Evolutionary conservation across 208 protist species (phyloP), one percentile per base, ranked within the genome.

Genomic region (Polymyxa betae): DNA sequence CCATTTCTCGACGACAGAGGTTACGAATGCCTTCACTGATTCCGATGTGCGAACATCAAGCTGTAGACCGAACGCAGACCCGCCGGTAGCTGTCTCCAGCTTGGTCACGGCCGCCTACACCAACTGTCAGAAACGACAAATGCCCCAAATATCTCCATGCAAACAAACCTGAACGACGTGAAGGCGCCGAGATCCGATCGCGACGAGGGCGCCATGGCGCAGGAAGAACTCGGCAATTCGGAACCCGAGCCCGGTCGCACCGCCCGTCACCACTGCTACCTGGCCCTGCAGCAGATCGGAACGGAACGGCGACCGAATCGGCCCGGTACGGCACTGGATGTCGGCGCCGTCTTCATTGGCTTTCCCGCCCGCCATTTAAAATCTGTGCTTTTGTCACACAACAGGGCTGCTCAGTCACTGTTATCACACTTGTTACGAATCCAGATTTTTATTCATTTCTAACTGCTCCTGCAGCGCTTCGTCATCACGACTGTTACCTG

Each of bases 31-130:
- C 10, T 82, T 43, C 16, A 82, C n/a, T 20, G 72, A 82, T 43
- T 82, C 72, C n/a, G 72, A n/a, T 43, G n/a, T 38, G 5, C 72
- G 72, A 82, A 82, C 72, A 43, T 82, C 72, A 5, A 82, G n/a
- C n/a, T 82, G 5, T 12, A 82, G 5, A n/a, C 16, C 72, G n/a
- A 82, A 20, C 5, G 35, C 72, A n/a, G n/a, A 35, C 12, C 72
- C 72, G 12, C n/a, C n/a, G 35, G 72, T 82, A 5, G 72, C 72
- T 20, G 5, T n/a, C 35, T 82, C 72, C 35, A 82, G 72, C 40
- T 82, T 5, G 16, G 5, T 43, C 35, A 38, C 35, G 35, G 72
- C 72, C n/a, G n/a, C 5, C 72, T 82, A 24, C 5, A 60, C 24
- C 49, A 24, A 60, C 49, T 24, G 49, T 29, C 5, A 60, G 12